These are phyloP conservation scores for Eucalyptus rudis DNA, from an alignment of 345 rosid genomes.

Conservation along the genomic window DNA sequence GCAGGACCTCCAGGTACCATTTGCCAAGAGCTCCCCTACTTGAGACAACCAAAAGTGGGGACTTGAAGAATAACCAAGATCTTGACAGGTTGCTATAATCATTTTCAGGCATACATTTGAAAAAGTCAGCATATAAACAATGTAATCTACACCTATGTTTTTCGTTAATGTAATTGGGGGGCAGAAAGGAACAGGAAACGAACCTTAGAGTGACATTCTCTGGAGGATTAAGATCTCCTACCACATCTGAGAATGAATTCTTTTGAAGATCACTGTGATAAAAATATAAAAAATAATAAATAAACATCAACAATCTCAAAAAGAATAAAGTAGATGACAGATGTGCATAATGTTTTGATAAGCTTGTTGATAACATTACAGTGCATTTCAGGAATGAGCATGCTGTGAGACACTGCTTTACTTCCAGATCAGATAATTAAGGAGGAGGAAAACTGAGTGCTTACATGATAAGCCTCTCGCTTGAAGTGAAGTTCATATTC, in stretches of 20 bases:
- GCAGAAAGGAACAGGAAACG: not conserved
- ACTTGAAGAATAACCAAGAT: not conserved
- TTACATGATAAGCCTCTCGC: conserved; percentile 49
- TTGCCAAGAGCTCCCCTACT: not conserved
- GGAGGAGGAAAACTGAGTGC: not conserved
- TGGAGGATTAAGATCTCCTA: conserved; percentile 54
- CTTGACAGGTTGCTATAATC: not conserved
- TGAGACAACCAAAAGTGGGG: not conserved
- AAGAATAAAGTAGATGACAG: not conserved
- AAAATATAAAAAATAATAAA: not conserved
- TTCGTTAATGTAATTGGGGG: not conserved
- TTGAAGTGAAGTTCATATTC: conserved; percentile 24
- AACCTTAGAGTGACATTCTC: conserved; percentile 79
- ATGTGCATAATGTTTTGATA: not conserved
- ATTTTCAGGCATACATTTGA: not conserved
- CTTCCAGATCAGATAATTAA: not conserved
- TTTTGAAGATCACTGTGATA: conserved; percentile 73
- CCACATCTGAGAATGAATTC: conserved; percentile 44
- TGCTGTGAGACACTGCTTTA: not conserved
- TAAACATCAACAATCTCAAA: not conserved
- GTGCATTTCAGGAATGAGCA: not conserved
- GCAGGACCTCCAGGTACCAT: not conserved
- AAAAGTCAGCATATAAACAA: not conserved
- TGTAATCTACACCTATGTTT: not conserved
- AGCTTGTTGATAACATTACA: not conserved